These are phyloP conservation scores for Phytophthora chlamydospora DNA, from an alignment of 352 stramenopile genomes.

Conservation along the genomic window DNA sequence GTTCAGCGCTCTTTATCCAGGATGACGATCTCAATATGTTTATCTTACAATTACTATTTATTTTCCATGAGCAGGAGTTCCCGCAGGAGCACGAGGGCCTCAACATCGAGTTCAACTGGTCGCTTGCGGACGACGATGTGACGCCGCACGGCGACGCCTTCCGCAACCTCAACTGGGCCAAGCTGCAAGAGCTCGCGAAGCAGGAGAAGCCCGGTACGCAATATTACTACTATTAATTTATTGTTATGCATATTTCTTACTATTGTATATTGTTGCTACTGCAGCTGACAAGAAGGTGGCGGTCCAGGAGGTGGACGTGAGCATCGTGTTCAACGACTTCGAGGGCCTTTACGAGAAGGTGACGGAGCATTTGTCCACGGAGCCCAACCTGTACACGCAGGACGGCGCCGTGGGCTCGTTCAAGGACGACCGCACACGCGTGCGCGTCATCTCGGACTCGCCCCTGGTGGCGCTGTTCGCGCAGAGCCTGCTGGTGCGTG, in stretches of 20 bases:
- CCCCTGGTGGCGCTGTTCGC: conserved; percentile 72
- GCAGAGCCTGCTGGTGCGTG: conserved; percentile 74
- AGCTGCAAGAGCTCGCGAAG: conserved; percentile 70
- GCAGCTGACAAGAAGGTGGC: conserved; percentile 61
- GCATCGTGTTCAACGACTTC: conserved; percentile 71
- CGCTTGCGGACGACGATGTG: conserved; percentile 80
- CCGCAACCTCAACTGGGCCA: conserved; percentile 75
- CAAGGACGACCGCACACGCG: conserved; percentile 74
- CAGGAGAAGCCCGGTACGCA: conserved; percentile 59
- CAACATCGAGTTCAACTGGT: conserved; percentile 91
- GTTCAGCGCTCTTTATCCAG: conserved; percentile 8
- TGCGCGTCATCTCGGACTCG: conserved; percentile 83
- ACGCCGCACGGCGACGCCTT: conserved; percentile 80
- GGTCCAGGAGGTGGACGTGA: conserved; percentile 73
- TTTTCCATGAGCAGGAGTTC: conserved; percentile 53
- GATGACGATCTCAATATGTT: no score
- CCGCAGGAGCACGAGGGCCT: conserved; percentile 79
- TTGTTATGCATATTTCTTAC: neutral
- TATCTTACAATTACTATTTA: conserved; percentile 8
- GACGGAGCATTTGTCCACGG: conserved; percentile 68
- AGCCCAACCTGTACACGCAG: conserved; percentile 69
- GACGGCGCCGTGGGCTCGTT: conserved; percentile 81
- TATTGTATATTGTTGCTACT: conserved; percentile 3
- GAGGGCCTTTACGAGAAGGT: conserved; percentile 72
- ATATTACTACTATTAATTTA: conserved; percentile 8